Evolutionary conservation across 805 yeast genomes (phyloP).

Genomic region (Suhomyces pyralidae): DNA sequence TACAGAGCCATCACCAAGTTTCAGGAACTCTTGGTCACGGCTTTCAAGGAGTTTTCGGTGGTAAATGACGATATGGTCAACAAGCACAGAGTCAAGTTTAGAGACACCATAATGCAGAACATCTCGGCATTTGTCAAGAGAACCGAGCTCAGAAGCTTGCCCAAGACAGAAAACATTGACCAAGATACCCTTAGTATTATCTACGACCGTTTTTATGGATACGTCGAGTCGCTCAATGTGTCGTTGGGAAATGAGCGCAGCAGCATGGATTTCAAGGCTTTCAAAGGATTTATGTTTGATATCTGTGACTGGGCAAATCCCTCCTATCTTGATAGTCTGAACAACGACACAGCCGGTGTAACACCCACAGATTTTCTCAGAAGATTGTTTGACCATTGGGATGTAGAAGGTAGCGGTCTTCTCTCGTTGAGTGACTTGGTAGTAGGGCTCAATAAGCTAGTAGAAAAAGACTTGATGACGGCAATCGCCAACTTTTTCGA

Average conservation of each 20-base stretch:
- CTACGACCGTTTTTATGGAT: constrained; percentile 81
- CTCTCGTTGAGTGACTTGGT: constrained; percentile 69
- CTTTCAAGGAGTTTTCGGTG: constrained; percentile 84
- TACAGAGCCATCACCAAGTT: constrained; percentile 72
- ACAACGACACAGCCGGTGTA: constrained; percentile 12
- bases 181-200: constrained; percentile 61
- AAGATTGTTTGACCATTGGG: constrained; percentile 72
- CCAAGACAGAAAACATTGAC: constrained; percentile 62
- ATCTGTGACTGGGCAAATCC: constrained; percentile 69
- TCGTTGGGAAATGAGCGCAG: constrained; percentile 49
- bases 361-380: constrained; percentile 42
- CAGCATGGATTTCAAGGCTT: constrained; percentile 73
- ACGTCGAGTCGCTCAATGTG: constrained; percentile 63
- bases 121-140: constrained; percentile 89
- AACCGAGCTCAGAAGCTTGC: constrained; percentile 84
- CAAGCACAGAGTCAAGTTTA: constrained; percentile 65
- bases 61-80: constrained; percentile 72
- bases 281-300: constrained; percentile 70
- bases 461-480: constrained; percentile 73
- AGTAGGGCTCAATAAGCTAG: constrained; percentile 65
- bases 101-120: constrained; percentile 76
- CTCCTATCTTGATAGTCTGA: constrained; percentile 13
- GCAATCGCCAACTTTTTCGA: constrained; percentile 75
- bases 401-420: constrained; percentile 48
- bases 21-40: constrained; percentile 85